Conservation (phyloP, 2,329 filamentous ascomycete species). For the Neofusicoccum umdonicola region DNA sequence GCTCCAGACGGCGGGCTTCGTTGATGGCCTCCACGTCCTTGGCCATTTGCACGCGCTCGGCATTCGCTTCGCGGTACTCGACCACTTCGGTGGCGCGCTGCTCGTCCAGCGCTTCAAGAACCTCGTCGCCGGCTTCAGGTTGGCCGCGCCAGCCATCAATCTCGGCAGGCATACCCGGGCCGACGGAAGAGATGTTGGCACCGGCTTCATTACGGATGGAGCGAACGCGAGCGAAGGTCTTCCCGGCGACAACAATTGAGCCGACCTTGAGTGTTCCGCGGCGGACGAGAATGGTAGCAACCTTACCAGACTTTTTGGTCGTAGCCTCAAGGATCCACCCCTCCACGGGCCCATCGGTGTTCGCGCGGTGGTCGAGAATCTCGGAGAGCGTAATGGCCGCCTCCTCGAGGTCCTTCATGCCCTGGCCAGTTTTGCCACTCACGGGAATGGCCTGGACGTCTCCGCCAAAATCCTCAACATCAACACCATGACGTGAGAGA, state of each 20-base stretch:
- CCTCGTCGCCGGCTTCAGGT: constrained; percentile 80
- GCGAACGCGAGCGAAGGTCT: constrained; percentile 83
- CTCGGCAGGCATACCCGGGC: constrained; percentile 86
- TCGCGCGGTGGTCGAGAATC: constrained; percentile 84
- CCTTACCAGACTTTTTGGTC: constrained; percentile 78
- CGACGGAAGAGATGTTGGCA: constrained; percentile 65
- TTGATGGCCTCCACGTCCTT: constrained; percentile 76
- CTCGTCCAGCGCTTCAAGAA: constrained; percentile 79
- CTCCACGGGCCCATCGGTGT: constrained; percentile 73
- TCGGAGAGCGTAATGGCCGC: constrained; percentile 82
- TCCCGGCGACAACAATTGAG: constrained; percentile 82
- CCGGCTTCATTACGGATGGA: constrained; percentile 83
- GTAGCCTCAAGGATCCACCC: constrained; percentile 93
- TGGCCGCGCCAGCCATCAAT: constrained; percentile 92
- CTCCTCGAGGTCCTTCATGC: constrained; percentile 91
- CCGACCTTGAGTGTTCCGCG: constrained; percentile 80
- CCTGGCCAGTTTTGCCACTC: constrained; percentile 88
- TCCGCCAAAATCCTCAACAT: constrained; percentile 92
- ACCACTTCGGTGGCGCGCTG: constrained; percentile 74
- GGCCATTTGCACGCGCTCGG: constrained; percentile 64
- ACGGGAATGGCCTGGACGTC: constrained; percentile 90
- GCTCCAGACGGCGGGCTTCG: constrained; percentile 55
- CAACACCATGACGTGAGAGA: constrained; percentile 76
- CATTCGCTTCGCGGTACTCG: constrained; percentile 69
- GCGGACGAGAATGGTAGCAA: constrained; percentile 84